Evolutionary conservation across 73 alveolate genomes (phyloP), one percentile per base, ranked within the genome.

Genomic region (Symbiodinium natans): DNA sequence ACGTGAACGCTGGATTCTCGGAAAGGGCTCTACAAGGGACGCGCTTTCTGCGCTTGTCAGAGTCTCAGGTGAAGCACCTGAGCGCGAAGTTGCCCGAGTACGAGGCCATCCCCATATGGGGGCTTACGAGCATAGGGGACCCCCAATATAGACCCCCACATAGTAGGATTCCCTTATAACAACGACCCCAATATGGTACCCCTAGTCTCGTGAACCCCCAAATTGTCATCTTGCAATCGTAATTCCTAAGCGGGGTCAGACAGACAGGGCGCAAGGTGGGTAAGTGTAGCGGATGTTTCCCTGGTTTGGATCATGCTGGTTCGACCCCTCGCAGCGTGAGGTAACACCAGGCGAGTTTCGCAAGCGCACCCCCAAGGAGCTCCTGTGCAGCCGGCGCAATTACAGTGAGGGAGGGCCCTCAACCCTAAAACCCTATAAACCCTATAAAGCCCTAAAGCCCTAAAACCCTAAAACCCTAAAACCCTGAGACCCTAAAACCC

Each of bases 11-110:
- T 3, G 52, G 41, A 33, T 7, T 25, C 75, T 43, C 52, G 19
- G 59, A 40, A 9, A 46, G 6, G 59, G 59, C 77, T 59, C 3
- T 59, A 8, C 77, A 25, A n/a, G 15, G 27, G 77, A 13, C 17
- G 63, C 63, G 23, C 63, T 48, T 48, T 46, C 59, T 46, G 59
- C 13, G 6, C 59, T 46, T 48, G 59, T 6, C 59, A 46, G 13
- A 6, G 13, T 46, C 59, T 13, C 29, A 90, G 97, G 98, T 92
- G 73, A 92, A 92, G 84, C 98, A 92, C 83, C 68, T 92, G 41
- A 92, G 98, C 38, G 98, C 98, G 39, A 92, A 92, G 92, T 71
- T 92, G 23, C 98, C 98, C 0, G 98, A 63, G n/a, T 92, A 92
- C 68, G 73, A 92, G 98, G 98, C 68, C 13, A 31, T 7, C 15